Conservation (phyloP, 2,329 filamentous ascomycete species). For the Diaporthe longicolla region DNA sequence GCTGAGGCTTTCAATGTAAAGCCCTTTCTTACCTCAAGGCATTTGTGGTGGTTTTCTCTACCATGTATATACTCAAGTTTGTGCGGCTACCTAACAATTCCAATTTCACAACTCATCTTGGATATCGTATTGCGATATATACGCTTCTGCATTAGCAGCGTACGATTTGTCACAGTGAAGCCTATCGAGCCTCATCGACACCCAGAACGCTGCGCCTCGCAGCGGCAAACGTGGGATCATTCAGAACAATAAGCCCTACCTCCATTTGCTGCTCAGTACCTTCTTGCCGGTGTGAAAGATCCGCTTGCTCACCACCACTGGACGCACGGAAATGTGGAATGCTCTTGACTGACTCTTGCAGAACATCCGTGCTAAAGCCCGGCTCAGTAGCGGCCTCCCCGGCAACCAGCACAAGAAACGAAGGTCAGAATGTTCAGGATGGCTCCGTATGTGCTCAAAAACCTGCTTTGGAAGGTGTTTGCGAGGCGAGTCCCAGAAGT, state of each 20-base stretch:
- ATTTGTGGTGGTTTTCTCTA: no score
- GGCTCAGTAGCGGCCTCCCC: not conserved
- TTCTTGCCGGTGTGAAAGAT: no score
- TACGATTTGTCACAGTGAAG: not conserved
- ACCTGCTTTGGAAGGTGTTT: not conserved
- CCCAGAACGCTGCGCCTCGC: slow-evolving; percentile 13
- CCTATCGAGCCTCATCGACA: not conserved
- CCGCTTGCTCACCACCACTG: not conserved
- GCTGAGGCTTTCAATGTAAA: no score
- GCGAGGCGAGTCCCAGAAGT: not conserved
- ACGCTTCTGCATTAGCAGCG: not conserved
- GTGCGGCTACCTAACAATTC: not conserved
- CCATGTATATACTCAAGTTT: not conserved
- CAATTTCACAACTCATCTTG: not conserved
- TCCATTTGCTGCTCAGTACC: not conserved
- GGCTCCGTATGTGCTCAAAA: not conserved
- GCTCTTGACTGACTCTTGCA: slow-evolving; percentile 1
- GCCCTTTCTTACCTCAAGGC: no score
- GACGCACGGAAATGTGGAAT: not conserved
- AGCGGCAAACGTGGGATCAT: slow-evolving; percentile 10
- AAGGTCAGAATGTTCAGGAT: not conserved
- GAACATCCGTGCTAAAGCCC: not conserved
- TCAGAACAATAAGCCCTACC: not conserved
- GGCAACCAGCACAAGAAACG: not conserved
- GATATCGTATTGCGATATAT: not conserved